phyloP scores from a whole-genome alignment of 768 basidiomycete genomes.

The Russula olivacea region DNA sequence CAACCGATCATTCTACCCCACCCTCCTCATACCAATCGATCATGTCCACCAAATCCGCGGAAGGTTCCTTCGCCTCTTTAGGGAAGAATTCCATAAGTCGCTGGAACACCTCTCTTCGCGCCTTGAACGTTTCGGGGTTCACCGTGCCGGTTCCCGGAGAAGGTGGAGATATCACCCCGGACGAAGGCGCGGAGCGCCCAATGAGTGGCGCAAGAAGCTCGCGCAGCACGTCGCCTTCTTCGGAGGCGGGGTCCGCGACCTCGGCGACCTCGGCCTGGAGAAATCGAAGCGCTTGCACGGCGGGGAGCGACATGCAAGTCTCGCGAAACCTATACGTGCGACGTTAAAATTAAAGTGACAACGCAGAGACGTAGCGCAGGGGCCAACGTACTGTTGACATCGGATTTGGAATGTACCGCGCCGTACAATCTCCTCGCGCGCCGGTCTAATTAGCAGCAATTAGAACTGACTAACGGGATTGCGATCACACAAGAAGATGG shows the following conservation, averaged over 20 bases:
- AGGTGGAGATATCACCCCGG: background rate
- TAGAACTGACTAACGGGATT: background rate
- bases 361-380: background rate
- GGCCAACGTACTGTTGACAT: conserved; percentile 57
- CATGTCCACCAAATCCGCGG: conserved; percentile 55
- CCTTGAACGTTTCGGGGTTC: conserved; percentile 46
- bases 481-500: background rate
- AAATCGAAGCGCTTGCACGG: conserved; percentile 64
- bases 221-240: conserved; percentile 61
- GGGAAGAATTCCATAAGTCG: conserved; percentile 56
- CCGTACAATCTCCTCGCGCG: conserved; percentile 56
- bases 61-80: conserved; percentile 61
- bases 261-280: conserved; percentile 62
- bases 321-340: conserved; percentile 62
- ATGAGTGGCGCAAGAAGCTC: conserved; percentile 62
- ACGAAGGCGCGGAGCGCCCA: conserved; percentile 31
- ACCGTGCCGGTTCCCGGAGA: conserved; percentile 25
- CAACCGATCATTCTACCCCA: conserved; percentile 10
- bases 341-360: background rate
- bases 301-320: conserved; percentile 59
- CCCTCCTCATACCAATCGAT: conserved; percentile 39
- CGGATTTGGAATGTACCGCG: conserved; percentile 59
- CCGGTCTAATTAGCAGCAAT: conserved; percentile 41
- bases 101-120: conserved; percentile 69
- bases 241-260: conserved; percentile 63